Evolutionary conservation across 345 rosid species (phyloP), one percentile per base, ranked within the genome.

Genomic region (Cardamine resedifolia): DNA sequence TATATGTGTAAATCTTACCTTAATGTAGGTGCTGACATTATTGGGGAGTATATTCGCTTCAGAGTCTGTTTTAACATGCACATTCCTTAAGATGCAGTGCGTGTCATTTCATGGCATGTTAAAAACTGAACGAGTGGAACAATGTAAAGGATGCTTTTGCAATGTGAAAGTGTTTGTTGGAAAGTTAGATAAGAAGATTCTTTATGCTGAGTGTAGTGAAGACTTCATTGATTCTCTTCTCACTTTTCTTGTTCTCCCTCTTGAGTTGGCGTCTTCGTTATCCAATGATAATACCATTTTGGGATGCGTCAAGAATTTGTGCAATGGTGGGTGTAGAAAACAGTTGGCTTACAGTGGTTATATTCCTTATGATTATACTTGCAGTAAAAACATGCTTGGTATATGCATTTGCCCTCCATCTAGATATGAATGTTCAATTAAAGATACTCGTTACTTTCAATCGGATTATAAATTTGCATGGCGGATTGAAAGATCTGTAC

Each of bases 271-370:
- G 24, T 23, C 24, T 23, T 23, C 24, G 1, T 1, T 23, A 1
- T 23, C 24, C 18, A 24, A 49, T 33, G 12, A 23, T 4, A 39
- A 41, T 2, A 7, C 38, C 7, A 14, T 19, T 51, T 9, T 50
- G 23, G 48, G 59, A 24, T 66, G 71, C 36, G 30, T 66, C 2
- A 12, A 36, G 4, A 66, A 66, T 3, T 51, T 66, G 60, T 66
- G 71, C 15, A n/a, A 36, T 36, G 16, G 62, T 9, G 28, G 28
- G 28, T 26, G 28, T 26, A 26, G 28, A 26, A 3, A 3, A 26
- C 28, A 26, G 28, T 26, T 23, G 24, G 24, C 24, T 23, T 23
- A 2, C 2, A 23, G 24, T 23, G 24, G 28, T 26, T 2, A 3
- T 26, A 2, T 26, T 26, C 3, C 0, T 26, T 2, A 26, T 26